Base-by-base conservation (phyloP, 768 basidiomycete species). In the Rhizopogon vesiculosus region DNA sequence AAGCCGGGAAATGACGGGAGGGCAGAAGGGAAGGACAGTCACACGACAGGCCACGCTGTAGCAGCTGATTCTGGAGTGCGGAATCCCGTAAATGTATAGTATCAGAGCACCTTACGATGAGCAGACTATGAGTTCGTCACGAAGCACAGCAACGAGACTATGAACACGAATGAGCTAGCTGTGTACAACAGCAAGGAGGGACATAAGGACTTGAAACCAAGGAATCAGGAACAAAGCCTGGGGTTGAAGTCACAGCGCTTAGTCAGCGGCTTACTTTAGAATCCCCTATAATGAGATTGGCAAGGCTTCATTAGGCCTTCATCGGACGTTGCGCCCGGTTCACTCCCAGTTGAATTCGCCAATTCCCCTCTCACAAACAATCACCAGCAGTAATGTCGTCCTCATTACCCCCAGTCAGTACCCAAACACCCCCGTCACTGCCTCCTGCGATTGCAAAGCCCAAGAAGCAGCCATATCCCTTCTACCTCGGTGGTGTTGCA, bases 401-500 rank as follows among this genome's bases (percentile, higher is more conserved):
- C 22, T 3, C 16, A 49, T 13, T 13, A 38, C 35, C 35, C 10
- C 3, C 46, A 49, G 48, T 49, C 48, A 19, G 5, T 19, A 38
- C 48, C 19, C 38, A 22, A 51, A 33, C 15, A 35, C n/a, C 61
- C 1, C 31, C 51, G 19, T 51, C 59, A n/a, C n/a, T 50, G 25
- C 48, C 52, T 6, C 52, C 54, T 33, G 44, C 41, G 28, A 62
- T 16, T 22, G 25, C 45, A 5, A 40, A 25, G 29, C 54, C 62
- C 58, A 76, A 75, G 69, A 90, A 89, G 75, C 70, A 83, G 69
- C 89, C 89, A 15, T 89, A 93, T 70, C 91, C 91, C 10, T 91
- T 91, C 74, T 93, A 88, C 81, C 78, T 93, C 7, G 91, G 91
- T 67, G 91, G 90, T 81, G 70, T 92, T 35, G 91, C 91, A 42